Evolutionary conservation across 345 rosid genomes (phyloP).

Genomic region (Diplotaxis tenuifolia): DNA sequence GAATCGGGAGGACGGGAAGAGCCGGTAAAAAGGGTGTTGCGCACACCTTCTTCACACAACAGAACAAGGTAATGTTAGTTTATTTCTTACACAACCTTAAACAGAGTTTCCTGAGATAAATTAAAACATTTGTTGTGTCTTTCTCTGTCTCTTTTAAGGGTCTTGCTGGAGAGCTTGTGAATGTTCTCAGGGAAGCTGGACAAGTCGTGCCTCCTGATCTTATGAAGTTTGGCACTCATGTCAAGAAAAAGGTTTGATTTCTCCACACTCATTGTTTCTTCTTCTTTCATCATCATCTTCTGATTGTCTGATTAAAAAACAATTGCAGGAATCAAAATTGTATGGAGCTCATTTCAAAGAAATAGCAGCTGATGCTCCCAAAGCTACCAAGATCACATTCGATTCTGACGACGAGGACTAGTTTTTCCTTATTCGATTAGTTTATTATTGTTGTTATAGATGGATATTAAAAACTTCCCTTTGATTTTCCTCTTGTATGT

Average conservation of each 20-base stretch:
- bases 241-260: conserved; percentile 74
- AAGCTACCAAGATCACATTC: conserved; percentile 72
- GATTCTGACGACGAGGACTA: conserved; percentile 80
- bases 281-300: background rate
- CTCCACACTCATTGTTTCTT: background rate
- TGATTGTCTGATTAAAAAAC: background rate
- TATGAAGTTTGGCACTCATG: conserved; percentile 90
- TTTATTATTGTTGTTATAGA: background rate
- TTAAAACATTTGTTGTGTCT: background rate
- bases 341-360: conserved; percentile 96
- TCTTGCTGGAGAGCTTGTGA: conserved; percentile 93
- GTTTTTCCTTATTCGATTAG: background rate
- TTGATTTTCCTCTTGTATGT: conserved; percentile 2
- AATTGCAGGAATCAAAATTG: conserved; percentile 82
- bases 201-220: conserved; percentile 82
- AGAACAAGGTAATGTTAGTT: conserved; percentile 63
- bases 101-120: background rate
- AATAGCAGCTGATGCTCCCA: conserved; percentile 85
- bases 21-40: conserved; percentile 98
- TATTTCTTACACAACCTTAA: background rate
- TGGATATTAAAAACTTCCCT: background rate
- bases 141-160: conserved; percentile 42
- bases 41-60: conserved; percentile 87
- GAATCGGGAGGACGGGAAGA: conserved; percentile 96
- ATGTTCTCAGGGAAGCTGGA: conserved; percentile 86